phyloP scores from a whole-genome alignment of 441 rosid species.

The Isatis lusitanica region DNA sequence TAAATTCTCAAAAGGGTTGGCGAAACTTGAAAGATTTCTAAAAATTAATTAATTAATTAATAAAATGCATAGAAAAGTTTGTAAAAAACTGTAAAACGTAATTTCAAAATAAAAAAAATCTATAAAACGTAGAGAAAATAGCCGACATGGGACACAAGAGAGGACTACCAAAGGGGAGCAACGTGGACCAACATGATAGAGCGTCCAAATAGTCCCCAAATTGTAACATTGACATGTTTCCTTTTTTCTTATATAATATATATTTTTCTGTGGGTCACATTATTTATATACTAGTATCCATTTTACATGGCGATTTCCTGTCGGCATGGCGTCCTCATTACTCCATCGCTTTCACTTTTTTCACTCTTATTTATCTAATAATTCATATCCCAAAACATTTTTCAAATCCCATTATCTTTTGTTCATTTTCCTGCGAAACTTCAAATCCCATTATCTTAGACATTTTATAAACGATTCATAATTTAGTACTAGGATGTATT shows the following conservation, averaged over 20 bases:
- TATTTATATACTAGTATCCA: slow-evolving; percentile 26
- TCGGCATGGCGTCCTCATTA: slow-evolving; percentile 39
- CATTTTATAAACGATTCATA: background rate
- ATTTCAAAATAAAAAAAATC: background rate
- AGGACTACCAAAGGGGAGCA: slow-evolving; percentile 11
- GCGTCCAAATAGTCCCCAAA: slow-evolving; percentile 25
- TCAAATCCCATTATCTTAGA: background rate
- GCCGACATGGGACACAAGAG: slow-evolving; percentile 20
- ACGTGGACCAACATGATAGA: slow-evolving; percentile 23
- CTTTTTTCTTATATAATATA: background rate
- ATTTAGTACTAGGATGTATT: background rate
- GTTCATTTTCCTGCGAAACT: background rate
- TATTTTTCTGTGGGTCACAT: slow-evolving; percentile 3
- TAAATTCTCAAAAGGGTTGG: background rate
- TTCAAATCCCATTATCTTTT: background rate
- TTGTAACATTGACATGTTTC: slow-evolving; percentile 24
- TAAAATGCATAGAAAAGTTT: background rate
- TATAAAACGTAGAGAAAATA: background rate
- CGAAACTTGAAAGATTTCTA: background rate
- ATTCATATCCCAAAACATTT: background rate
- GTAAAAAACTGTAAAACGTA: background rate
- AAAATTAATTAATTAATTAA: background rate
- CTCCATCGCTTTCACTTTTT: slow-evolving; percentile 2
- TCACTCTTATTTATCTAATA: background rate
- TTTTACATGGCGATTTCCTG: slow-evolving; percentile 49